Evolutionary conservation across 768 basidiomycete species (phyloP).

Genomic region (Tricholoma saponaceum): DNA sequence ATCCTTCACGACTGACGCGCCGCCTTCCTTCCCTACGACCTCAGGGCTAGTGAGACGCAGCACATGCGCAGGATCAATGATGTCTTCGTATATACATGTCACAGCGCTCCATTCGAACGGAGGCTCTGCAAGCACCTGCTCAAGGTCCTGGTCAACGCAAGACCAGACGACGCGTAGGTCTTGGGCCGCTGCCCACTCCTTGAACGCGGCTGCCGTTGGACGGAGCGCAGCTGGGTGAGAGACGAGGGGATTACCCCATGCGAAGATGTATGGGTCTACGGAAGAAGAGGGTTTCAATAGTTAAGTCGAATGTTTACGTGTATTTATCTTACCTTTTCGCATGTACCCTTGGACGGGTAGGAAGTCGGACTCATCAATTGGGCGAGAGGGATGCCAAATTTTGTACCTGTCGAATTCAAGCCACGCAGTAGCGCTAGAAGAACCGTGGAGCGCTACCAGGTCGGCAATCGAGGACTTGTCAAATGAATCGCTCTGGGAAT

Average conservation of each 20-base stretch:
- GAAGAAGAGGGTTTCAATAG: neutral
- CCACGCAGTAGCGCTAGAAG: slow-evolving; percentile 69
- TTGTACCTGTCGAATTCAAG: slow-evolving; percentile 54
- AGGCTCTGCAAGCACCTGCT: slow-evolving; percentile 39
- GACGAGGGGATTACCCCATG: slow-evolving; percentile 63
- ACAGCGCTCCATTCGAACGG: slow-evolving; percentile 54
- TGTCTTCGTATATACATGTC: slow-evolving; percentile 61
- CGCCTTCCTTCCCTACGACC: slow-evolving; percentile 30
- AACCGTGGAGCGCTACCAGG: slow-evolving; percentile 62
- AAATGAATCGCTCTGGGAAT: neutral
- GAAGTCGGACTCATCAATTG: slow-evolving; percentile 36
- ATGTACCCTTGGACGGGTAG: slow-evolving; percentile 59
- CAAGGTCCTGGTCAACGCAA: slow-evolving; percentile 50
- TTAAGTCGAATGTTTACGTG: neutral
- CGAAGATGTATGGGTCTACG: slow-evolving; percentile 46
- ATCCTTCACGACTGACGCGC: slow-evolving; percentile 43
- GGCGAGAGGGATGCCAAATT: slow-evolving; percentile 38
- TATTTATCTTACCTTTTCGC: slow-evolving; percentile 21
- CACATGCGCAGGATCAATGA: slow-evolving; percentile 45
- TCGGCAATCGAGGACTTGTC: slow-evolving; percentile 35
- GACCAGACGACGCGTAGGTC: slow-evolving; percentile 54
- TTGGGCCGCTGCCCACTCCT: slow-evolving; percentile 38
- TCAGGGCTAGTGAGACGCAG: slow-evolving; percentile 34
- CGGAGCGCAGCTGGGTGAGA: slow-evolving; percentile 32
- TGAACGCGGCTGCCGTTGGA: slow-evolving; percentile 38